Conservation (phyloP, 140 eudicot genomes). For the Bidens hawaiensis region DNA sequence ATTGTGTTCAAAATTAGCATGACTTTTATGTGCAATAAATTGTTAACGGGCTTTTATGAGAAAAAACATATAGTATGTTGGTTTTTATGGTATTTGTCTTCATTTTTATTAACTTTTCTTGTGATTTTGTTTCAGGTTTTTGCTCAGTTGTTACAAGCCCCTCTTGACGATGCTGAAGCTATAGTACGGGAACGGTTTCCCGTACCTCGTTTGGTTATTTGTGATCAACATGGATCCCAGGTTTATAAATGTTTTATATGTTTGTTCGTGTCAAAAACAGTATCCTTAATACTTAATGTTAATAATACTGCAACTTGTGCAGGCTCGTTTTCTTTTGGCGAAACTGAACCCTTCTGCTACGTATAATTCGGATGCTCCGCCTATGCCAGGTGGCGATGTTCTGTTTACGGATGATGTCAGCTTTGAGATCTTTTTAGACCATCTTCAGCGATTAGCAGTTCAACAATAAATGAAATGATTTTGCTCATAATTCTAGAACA, state of each 20-base stretch:
- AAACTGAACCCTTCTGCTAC: constrained; percentile 95
- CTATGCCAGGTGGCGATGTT: constrained; percentile 80
- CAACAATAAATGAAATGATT: constrained; percentile 64
- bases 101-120: background rate
- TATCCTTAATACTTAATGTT: background rate
- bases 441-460: constrained; percentile 94
- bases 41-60: too few species aligned
- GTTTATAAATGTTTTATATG: constrained; percentile 36
- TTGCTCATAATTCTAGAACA: constrained; percentile 12
- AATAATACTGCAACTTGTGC: constrained; percentile 18
- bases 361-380: constrained; percentile 73
- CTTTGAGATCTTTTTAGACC: constrained; percentile 92
- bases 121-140: constrained; percentile 51
- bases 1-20: too few species aligned
- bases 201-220: constrained; percentile 91
- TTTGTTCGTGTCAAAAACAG: too few species aligned
- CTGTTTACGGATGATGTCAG: constrained; percentile 98
- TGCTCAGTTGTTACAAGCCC: constrained; percentile 87
- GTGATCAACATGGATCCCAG: constrained; percentile 99
- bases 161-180: constrained; percentile 79
- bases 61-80: too few species aligned
- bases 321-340: constrained; percentile 98
- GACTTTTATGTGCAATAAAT: too few species aligned
- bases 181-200: constrained; percentile 88
- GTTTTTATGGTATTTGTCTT: background rate